These are phyloP conservation scores for barrel medic (Medicago truncatula) DNA, from an alignment of 306 rosid genomes.

Conservation along the genomic window MtrunA17r5.0-ANR NC_053049.1:38253001-38253500, in stretches of 20 bases:
- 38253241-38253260: neutral
- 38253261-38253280: no score
- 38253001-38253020: neutral
- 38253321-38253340: no score
- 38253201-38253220: neutral
- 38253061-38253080: slow-evolving; percentile 41
- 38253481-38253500: no score
- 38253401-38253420: no score
- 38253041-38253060: slow-evolving; percentile 56
- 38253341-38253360: no score
- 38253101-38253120: slow-evolving; percentile 10
- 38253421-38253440: no score
- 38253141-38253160: slow-evolving; percentile 20
- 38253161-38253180: slow-evolving; percentile 38
- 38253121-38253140: slow-evolving; percentile 37
- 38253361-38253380: no score
- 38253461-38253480: no score
- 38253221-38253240: neutral
- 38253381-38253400: no score
- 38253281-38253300: no score
- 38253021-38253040: slow-evolving; percentile 5
- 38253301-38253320: no score
- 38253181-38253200: neutral
- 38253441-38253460: no score
- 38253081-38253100: neutral